Percentiles rank a stretch among this genome's conserved stretches.
Conservation (phyloP, 2,329 filamentous ascomycete genomes). For the Chrysosporium keratinophilum region DNA sequence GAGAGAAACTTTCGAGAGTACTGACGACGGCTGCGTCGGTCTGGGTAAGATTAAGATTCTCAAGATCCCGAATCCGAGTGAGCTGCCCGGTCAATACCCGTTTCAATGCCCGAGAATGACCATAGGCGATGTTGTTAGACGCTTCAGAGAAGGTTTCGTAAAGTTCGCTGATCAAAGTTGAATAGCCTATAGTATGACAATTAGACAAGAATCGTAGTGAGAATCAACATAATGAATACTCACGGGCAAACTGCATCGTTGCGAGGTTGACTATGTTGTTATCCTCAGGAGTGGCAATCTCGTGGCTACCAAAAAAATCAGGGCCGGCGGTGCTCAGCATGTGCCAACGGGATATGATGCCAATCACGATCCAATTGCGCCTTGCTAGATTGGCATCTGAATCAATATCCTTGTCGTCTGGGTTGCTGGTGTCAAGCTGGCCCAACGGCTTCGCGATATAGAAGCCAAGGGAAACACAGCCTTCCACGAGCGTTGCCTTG, state of each 20-base stretch:
- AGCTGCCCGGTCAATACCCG: constrained; percentile 30
- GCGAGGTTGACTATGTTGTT: constrained; percentile 29
- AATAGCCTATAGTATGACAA: constrained; percentile 22
- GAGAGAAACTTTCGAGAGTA: constrained; percentile 29
- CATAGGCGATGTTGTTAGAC: constrained; percentile 28
- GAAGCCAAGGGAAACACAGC: constrained; percentile 30
- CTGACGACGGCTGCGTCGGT: constrained; percentile 23
- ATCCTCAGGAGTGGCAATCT: constrained; percentile 33
- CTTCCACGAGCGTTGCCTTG: constrained; percentile 33
- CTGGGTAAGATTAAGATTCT: constrained; percentile 25
- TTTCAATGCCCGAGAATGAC: constrained; percentile 29
- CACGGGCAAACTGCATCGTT: constrained; percentile 31
- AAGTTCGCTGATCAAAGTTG: constrained; percentile 30
- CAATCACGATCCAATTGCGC: constrained; percentile 33
- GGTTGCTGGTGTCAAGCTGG: constrained; percentile 30
- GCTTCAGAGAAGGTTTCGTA: constrained; percentile 25
- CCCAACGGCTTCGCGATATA: constrained; percentile 31
- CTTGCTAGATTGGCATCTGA: constrained; percentile 34
- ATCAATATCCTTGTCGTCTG: constrained; percentile 27
- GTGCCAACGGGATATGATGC: constrained; percentile 35
- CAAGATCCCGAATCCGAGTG: constrained; percentile 30
- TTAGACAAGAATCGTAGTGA: not conserved
- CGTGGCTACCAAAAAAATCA: constrained; percentile 30
- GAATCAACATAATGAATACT: constrained; percentile 16
- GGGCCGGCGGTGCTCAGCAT: constrained; percentile 33